Percentiles rank a stretch among this genome's conserved stretches.
phyloP scores from a whole-genome alignment of 2,329 filamentous ascomycete species.

The Pezicula radicicola region DNA sequence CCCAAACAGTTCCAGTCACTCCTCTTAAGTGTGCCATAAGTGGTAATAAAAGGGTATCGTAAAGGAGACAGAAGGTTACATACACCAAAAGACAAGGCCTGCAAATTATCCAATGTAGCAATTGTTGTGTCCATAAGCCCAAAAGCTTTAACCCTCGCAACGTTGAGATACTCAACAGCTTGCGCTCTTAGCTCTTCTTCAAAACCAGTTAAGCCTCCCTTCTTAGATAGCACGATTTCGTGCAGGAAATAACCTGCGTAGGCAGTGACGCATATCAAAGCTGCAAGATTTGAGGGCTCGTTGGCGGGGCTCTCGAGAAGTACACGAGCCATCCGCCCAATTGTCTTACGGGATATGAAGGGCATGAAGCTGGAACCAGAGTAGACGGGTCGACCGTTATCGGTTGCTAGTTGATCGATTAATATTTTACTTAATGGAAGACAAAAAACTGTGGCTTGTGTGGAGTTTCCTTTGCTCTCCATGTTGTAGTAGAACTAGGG shows the following conservation, averaged over 20 bases:
- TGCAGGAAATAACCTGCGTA: slow-evolving; percentile 12
- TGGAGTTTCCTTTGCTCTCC: no score
- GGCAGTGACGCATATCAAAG: slow-evolving; percentile 7
- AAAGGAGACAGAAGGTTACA: neutral
- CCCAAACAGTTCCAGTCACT: no score
- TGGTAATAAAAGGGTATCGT: no score
- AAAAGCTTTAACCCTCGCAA: neutral
- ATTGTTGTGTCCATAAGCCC: neutral
- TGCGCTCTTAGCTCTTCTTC: slow-evolving; percentile 4
- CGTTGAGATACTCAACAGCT: slow-evolving; percentile 4
- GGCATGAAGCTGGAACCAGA: slow-evolving; percentile 7
- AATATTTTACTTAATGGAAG: neutral
- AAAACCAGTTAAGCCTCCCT: slow-evolving; percentile 2
- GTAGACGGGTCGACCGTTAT: slow-evolving; percentile 6
- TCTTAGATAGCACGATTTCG: slow-evolving; percentile 6
- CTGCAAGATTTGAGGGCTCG: neutral
- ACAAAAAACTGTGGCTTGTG: neutral
- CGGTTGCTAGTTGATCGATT: slow-evolving; percentile 3
- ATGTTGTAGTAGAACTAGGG: no score
- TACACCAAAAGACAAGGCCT: slow-evolving; percentile 9
- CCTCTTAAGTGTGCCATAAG: no score
- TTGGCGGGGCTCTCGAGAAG: neutral
- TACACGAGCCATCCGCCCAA: slow-evolving; percentile 6
- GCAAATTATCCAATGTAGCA: slow-evolving; percentile 7
- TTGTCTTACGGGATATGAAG: slow-evolving; percentile 5